A percentile compares a stretch with the other conserved stretches of the same genome.
phyloP scores from a whole-genome alignment of 1,139 yeast species.

The Ashbya aceris region DNA sequence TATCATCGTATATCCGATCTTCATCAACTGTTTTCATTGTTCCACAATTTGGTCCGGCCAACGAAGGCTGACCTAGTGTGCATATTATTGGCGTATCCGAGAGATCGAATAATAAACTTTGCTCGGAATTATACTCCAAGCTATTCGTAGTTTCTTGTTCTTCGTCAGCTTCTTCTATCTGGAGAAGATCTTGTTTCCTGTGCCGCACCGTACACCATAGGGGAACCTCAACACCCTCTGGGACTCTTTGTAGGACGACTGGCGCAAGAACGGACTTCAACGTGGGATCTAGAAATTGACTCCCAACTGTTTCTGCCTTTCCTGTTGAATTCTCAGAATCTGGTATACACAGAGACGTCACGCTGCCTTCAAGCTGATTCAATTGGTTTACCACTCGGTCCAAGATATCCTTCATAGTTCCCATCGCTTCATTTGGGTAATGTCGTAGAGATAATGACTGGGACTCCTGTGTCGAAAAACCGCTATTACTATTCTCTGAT shows the following conservation, averaged over 20 bases:
- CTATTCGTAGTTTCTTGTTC: neutral
- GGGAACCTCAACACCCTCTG: neutral
- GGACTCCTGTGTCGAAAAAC: neutral
- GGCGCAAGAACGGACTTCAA: neutral
- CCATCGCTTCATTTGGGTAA: neutral
- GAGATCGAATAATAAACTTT: neutral
- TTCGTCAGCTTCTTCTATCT: neutral
- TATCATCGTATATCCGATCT: conserved; percentile 1
- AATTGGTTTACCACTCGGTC: neutral
- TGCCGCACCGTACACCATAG: conserved; percentile 1
- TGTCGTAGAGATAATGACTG: neutral
- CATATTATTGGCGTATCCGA: neutral
- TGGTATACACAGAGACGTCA: neutral
- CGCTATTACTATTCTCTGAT: neutral
- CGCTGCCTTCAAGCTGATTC: neutral
- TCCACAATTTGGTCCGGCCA: neutral
- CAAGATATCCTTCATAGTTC: neutral
- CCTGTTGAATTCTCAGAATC: neutral
- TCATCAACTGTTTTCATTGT: neutral
- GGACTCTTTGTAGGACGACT: neutral
- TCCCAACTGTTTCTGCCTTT: neutral
- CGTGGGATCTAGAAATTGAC: neutral
- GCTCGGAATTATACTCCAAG: neutral
- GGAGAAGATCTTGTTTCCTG: neutral
- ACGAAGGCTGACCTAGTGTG: neutral